A percentile compares a stretch with the other conserved stretches of the same genome.
phyloP scores from a whole-genome alignment of 108 stramenopile species.

The Cylindrotheca closterium region DNA sequence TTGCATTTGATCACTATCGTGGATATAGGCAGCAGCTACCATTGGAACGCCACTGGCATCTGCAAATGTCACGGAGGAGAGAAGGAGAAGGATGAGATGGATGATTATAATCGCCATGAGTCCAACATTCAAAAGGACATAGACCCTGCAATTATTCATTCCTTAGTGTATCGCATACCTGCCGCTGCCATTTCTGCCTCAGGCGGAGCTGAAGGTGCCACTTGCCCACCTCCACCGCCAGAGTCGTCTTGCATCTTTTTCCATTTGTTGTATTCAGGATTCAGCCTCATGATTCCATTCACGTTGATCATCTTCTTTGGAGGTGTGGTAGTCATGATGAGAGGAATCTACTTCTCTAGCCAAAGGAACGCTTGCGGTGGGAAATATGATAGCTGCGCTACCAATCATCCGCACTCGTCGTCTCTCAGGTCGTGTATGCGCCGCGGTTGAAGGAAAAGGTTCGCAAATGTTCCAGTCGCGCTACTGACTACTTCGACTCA shows the following conservation, averaged over 20 bases:
- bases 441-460: too few species aligned
- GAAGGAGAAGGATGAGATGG: not conserved
- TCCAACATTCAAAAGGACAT: not conserved
- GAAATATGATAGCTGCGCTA: too few species aligned
- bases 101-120: not conserved
- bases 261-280: conserved; percentile 49
- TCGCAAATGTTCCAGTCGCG: too few species aligned
- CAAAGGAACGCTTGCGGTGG: too few species aligned
- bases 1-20: not conserved
- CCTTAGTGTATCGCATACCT: not conserved
- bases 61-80: too few species aligned
- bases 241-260: conserved; percentile 28
- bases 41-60: not conserved
- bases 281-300: conserved; percentile 47
- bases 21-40: not conserved
- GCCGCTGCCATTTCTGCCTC: not conserved
- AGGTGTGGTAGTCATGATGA: conserved; percentile 3
- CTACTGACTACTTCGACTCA: too few species aligned
- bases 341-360: too few species aligned
- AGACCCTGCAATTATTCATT: not conserved
- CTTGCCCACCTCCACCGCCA: conserved; percentile 14
- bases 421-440: too few species aligned
- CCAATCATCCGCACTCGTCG: too few species aligned
- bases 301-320: conserved; percentile 44
- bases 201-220: not conserved